Percentiles rank a stretch among this genome's conserved stretches.
These are phyloP conservation scores for Haplographium delicatum DNA, from an alignment of 495 filamentous ascomycete species.

Conservation along the genomic window DNA sequence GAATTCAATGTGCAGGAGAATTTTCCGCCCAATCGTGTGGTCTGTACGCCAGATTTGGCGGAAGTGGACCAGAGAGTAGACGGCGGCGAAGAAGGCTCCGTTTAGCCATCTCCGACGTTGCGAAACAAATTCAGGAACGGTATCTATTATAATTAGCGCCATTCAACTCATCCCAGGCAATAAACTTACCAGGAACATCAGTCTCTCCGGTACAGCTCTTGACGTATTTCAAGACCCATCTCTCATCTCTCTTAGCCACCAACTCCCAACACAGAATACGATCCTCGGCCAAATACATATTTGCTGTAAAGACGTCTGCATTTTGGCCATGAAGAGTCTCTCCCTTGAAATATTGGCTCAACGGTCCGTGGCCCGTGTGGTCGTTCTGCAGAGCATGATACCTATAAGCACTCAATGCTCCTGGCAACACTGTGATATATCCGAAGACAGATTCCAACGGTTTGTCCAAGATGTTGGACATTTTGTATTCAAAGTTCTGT, in stretches of 20 bases:
- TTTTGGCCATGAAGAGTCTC: slow-evolving; percentile 95
- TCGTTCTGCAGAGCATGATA: slow-evolving; percentile 98
- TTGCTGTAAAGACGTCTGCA: slow-evolving; percentile 97
- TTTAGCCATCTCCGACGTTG: slow-evolving; percentile 97
- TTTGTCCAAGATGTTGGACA: slow-evolving; percentile 98
- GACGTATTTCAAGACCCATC: slow-evolving; percentile 97
- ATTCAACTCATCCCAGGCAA: neutral
- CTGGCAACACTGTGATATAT: slow-evolving; percentile 94
- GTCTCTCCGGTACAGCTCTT: slow-evolving; percentile 94
- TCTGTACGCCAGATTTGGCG: slow-evolving; percentile 91
- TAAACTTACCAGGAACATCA: slow-evolving; percentile 79
- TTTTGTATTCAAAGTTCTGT: slow-evolving; percentile 99
- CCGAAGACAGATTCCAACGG: slow-evolving; percentile 96
- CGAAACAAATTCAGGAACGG: slow-evolving; percentile 90
- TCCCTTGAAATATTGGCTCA: slow-evolving; percentile 99
- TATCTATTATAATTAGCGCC: slow-evolving; percentile 40
- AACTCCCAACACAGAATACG: slow-evolving; percentile 99
- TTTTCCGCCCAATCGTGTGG: slow-evolving; percentile 82
- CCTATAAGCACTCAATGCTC: slow-evolving; percentile 89
- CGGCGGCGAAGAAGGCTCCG: slow-evolving; percentile 97
- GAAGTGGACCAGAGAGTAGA: slow-evolving; percentile 95
- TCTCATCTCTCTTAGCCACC: slow-evolving; percentile 88
- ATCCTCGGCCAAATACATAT: slow-evolving; percentile 99
- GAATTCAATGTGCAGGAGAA: slow-evolving; percentile 92
- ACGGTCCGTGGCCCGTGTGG: slow-evolving; percentile 85